phyloP scores from a whole-genome alignment of 345 rosid genomes.

The Nephelium lappaceum region DNA sequence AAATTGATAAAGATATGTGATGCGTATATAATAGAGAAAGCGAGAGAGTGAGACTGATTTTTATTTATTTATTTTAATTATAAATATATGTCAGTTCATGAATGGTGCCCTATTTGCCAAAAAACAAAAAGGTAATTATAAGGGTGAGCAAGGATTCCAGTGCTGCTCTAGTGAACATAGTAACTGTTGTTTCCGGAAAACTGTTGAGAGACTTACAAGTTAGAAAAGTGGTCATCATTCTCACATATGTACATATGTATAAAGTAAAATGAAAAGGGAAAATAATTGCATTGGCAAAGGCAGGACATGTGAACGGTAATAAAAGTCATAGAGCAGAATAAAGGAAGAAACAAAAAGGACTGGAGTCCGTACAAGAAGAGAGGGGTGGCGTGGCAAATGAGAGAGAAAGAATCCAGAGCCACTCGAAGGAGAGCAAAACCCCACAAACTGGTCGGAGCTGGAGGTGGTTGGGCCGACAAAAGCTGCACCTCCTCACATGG shows the following conservation, averaged over 20 bases:
- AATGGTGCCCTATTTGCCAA: no score
- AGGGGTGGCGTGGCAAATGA: conserved; percentile 4
- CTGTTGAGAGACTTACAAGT: not conserved
- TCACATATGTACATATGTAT: no score
- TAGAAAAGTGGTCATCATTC: no score
- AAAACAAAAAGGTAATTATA: no score
- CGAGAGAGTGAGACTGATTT: no score
- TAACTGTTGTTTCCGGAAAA: not conserved
- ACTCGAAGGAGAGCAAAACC: conserved; percentile 14
- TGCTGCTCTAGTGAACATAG: no score
- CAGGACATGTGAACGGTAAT: not conserved
- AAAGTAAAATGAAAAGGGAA: no score
- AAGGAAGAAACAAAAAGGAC: not conserved
- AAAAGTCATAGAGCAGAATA: not conserved
- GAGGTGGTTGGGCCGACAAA: conserved; percentile 53
- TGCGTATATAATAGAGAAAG: no score
- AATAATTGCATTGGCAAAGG: not conserved
- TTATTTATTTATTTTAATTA: no score
- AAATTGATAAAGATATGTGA: not conserved
- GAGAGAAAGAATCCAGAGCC: conserved; percentile 33
- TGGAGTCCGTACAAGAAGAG: conserved; percentile 36
- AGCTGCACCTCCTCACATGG: conserved; percentile 46
- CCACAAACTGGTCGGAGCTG: conserved; percentile 50
- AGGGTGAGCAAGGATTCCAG: no score
- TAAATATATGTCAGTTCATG: not conserved